A percentile compares a stretch with the other conserved stretches of the same genome.
phyloP scores from a whole-genome alignment of 2,329 filamentous ascomycete species.

The Alternaria conjuncta region DNA sequence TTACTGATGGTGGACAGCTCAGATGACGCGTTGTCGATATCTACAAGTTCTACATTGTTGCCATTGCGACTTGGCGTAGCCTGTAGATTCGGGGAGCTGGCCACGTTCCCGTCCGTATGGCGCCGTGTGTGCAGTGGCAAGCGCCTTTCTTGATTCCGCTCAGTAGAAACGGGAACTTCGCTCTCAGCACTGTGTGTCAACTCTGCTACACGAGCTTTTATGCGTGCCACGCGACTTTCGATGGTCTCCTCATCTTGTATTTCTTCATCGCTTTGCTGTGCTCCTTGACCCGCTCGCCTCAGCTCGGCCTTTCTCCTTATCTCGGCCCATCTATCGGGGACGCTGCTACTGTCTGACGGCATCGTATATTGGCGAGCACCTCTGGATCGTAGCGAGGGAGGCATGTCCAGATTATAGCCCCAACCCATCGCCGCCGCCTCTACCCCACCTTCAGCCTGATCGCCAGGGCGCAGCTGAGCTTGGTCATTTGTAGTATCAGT shows the following conservation, averaged over 20 bases:
- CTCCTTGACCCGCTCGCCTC: neutral
- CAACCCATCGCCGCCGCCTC: too few relatives aligned
- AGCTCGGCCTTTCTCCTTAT: neutral
- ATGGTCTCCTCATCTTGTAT: neutral
- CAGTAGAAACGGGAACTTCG: neutral
- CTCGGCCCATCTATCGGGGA: neutral
- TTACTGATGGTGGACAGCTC: too few relatives aligned
- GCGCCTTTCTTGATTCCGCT: neutral
- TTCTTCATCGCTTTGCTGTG: neutral
- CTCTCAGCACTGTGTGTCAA: neutral
- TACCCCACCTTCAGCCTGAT: neutral
- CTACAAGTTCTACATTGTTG: too few relatives aligned
- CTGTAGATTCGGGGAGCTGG: neutral
- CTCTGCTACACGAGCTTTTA: neutral
- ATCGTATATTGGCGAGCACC: neutral
- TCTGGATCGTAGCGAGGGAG: neutral
- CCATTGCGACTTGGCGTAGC: too few relatives aligned
- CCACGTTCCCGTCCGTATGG: neutral
- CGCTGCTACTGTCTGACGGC: neutral
- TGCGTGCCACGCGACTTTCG: neutral
- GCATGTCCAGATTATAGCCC: too few relatives aligned
- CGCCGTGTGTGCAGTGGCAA: neutral
- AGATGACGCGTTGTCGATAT: neutral
- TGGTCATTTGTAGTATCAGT: neutral
- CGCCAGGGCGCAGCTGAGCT: neutral